Conservation (phyloP, 2,329 filamentous ascomycete species). For the Zymoseptoria ardabiliae region DNA sequence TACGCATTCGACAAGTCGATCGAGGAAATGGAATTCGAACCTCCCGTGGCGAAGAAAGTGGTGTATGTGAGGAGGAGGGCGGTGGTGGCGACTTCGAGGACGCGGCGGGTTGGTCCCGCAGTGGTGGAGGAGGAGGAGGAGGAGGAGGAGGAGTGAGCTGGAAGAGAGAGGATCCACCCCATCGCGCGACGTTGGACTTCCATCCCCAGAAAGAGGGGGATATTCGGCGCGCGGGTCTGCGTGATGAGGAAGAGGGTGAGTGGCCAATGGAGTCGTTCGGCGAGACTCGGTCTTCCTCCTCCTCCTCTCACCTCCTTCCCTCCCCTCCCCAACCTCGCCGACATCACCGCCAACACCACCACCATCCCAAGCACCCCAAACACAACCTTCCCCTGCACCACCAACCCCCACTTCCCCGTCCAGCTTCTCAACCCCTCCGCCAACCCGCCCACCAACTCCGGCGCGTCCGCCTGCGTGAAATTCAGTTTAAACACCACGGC, state of each 20-base stretch:
- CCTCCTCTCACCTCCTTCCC: constrained; percentile 2
- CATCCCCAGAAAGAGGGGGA: constrained; percentile 76
- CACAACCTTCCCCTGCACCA: constrained; percentile 30
- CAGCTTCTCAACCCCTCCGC: constrained; percentile 27
- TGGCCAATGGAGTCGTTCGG: constrained; percentile 51
- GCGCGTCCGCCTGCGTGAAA: constrained; percentile 81
- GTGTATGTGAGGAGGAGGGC: constrained; percentile 70
- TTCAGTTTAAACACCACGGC: constrained; percentile 81
- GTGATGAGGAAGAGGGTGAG: constrained; percentile 75
- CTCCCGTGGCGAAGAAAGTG: constrained; percentile 84
- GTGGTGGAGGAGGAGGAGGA: not conserved
- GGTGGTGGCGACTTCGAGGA: constrained; percentile 50
- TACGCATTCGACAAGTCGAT: constrained; percentile 91
- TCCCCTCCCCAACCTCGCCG: constrained; percentile 8
- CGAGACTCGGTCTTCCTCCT: constrained; percentile 16
- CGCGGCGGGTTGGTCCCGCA: not conserved
- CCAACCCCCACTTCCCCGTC: constrained; percentile 25
- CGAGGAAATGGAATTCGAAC: constrained; percentile 91
- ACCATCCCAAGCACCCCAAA: constrained; percentile 32
- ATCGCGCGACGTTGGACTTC: constrained; percentile 45
- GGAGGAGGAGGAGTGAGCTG: not conserved
- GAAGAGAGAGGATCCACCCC: constrained; percentile 9
- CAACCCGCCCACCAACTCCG: constrained; percentile 55
- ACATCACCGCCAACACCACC: constrained; percentile 16
- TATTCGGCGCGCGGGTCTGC: constrained; percentile 77